Evolutionary conservation across 257 asterid species (phyloP), one percentile per base, ranked within the genome.

Genomic region (Fraxinus anomala): DNA sequence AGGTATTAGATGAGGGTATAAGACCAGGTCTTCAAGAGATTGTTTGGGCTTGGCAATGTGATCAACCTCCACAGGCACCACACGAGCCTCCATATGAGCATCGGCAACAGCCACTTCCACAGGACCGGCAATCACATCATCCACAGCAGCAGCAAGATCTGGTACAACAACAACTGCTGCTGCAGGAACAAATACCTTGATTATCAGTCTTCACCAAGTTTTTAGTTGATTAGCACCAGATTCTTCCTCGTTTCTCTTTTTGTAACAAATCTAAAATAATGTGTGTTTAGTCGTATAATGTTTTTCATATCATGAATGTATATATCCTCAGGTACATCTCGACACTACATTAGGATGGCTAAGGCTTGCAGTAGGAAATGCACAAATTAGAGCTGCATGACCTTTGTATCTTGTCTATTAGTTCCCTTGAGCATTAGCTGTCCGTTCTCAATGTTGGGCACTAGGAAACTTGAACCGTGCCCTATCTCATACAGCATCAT

Each of bases 1-100:
- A 79, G 81, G 31, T 93, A 13, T 70, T 93, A 24, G 83, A 86
- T 1, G 92, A 93, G 76, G 89, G 87, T 70, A 81, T 95, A 19
- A 82, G 89, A 76, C 98, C 99, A 3, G 92, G 94, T 30, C 97
- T 95, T 56, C 88, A 88, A 77, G 97, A 93, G 69, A 87, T 93
- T 72, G 94, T 90, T 65, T 91, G 98, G 93, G 86, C 87, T 78
- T 91, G 89, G 94, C 92, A 92, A 79, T 86, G 85, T 10, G 97
- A 89, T 16, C 86, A 70, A 14, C 88, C 75, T 73, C 72, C 79
- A n/a, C 70, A 37, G 63, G 73, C 67, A 34, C 44, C 77, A 3
- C 49, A 56, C 24, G 85, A 82, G 73, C 81, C 31, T 30, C 82
- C 73, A 31, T 39, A 51, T 2, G 82, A 77, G 67, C 79, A 21